Conservation (phyloP, 23 red algal species). For the Cyanidioschyzon merolae region DNA sequence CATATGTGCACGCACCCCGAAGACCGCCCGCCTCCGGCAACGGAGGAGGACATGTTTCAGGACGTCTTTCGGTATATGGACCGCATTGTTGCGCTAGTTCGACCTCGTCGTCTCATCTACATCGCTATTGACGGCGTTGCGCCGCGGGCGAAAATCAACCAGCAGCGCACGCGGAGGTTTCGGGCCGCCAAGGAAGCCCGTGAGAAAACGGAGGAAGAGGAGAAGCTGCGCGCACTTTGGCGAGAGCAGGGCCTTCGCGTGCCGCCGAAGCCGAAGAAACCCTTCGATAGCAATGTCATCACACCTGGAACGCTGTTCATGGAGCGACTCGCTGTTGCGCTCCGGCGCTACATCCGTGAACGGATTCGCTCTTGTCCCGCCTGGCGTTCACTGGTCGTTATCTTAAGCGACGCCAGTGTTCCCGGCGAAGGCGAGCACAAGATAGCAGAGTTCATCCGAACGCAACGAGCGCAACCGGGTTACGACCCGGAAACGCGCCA, state of each 20-base stretch:
- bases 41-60: slow-evolving; percentile 66
- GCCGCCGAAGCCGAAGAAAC: not conserved
- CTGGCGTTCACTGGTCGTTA: slow-evolving; percentile 44
- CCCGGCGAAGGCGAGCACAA: slow-evolving; percentile 99
- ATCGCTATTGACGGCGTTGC: slow-evolving; percentile 94
- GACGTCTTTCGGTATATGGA: slow-evolving; percentile 79
- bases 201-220: slow-evolving; percentile 33
- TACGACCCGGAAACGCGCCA: slow-evolving; percentile 49
- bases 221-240: slow-evolving; percentile 49
- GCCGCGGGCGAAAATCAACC: slow-evolving; percentile 97
- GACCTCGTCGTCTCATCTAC: slow-evolving; percentile 79
- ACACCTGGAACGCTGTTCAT: slow-evolving; percentile 97
- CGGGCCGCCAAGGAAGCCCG: slow-evolving; percentile 65
- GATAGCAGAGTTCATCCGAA: slow-evolving; percentile 90
- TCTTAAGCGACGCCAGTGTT: slow-evolving; percentile 67
- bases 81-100: slow-evolving; percentile 69
- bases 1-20: slow-evolving; percentile 86
- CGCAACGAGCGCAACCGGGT: slow-evolving; percentile 36
- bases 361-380: slow-evolving; percentile 27
- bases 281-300: slow-evolving; percentile 94
- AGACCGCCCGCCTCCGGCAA: slow-evolving; percentile 45
- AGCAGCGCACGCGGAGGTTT: slow-evolving; percentile 87
- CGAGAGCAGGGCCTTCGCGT: slow-evolving; percentile 22
- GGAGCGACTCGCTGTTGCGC: slow-evolving; percentile 51
- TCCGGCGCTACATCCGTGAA: slow-evolving; percentile 36